Evolutionary conservation across 495 filamentous ascomycete genomes (phyloP).

Genomic region (Jackrogersella minutella): DNA sequence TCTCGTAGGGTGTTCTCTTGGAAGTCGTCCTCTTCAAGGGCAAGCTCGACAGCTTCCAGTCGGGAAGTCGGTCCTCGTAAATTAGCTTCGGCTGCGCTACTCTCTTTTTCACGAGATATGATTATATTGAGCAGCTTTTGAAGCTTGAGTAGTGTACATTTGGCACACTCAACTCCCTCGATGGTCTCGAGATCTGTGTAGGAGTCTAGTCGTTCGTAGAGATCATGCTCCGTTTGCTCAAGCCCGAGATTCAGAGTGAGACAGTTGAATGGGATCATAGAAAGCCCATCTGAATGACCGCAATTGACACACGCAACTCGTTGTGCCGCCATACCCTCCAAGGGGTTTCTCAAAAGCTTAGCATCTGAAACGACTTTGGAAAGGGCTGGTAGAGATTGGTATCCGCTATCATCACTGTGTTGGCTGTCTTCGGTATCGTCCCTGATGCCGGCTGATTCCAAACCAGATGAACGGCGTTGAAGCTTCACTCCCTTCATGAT

Average conservation of each 20-base stretch:
- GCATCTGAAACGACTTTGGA: conserved; percentile 37
- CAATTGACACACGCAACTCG: conserved; percentile 88
- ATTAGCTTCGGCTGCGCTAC: conserved; percentile 25
- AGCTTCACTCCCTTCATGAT: conserved; percentile 58
- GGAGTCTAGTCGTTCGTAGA: conserved; percentile 81
- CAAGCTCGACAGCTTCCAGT: conserved; percentile 68
- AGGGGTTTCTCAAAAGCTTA: conserved; percentile 60
- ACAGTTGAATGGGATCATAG: conserved; percentile 91
- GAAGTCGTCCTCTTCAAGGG: conserved; percentile 81
- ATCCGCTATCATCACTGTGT: conserved; percentile 59
- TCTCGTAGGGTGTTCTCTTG: conserved; percentile 75
- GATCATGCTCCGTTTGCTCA: conserved; percentile 61
- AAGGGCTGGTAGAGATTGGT: conserved; percentile 47
- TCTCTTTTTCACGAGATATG: conserved; percentile 38
- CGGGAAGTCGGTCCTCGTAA: conserved; percentile 51
- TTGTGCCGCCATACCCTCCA: conserved; percentile 90
- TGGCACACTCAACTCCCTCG: conserved; percentile 86
- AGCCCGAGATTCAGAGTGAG: conserved; percentile 80
- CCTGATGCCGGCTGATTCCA: conserved; percentile 40
- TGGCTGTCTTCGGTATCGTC: conserved; percentile 53
- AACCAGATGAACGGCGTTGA: conserved; percentile 47
- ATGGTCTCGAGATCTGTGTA: conserved; percentile 87
- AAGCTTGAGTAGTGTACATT: conserved; percentile 77
- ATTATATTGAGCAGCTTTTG: conserved; percentile 50
- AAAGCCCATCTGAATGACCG: conserved; percentile 84